These are phyloP conservation scores for Artomyces pyxidatus DNA, from an alignment of 768 basidiomycete species.

Conservation along the genomic window DNA sequence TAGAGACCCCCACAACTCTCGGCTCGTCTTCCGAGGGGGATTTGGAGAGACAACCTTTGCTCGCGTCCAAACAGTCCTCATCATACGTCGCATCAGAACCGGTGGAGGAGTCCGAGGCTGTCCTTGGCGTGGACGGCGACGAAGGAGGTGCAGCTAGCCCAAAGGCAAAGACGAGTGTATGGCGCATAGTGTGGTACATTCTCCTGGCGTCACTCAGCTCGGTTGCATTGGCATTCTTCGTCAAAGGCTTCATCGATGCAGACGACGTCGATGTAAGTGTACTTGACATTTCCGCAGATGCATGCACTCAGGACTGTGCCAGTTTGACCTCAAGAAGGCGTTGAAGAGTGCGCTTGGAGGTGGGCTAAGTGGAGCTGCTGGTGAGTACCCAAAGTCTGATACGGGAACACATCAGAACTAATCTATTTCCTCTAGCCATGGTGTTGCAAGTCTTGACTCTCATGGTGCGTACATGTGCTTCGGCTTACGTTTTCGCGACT, in stretches of 20 bases:
- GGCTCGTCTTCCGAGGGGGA: no score
- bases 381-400: no score
- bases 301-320: slow-evolving; percentile 3
- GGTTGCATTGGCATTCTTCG: slow-evolving; percentile 39
- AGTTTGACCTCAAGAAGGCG: slow-evolving; percentile 79
- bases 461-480: slow-evolving; percentile 63
- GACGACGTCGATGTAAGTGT: slow-evolving; percentile 55
- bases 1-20: no score
- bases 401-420: background rate
- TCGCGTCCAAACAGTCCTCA: no score
- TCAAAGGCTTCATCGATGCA: slow-evolving; percentile 65
- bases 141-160: no score
- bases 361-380: slow-evolving; percentile 82
- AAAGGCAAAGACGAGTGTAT: slow-evolving; percentile 19
- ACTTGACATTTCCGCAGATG: background rate
- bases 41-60: no score
- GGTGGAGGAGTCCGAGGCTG: no score
- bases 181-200: slow-evolving; percentile 25
- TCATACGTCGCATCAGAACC: no score
- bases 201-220: slow-evolving; percentile 29
- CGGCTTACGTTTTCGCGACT: background rate
- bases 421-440: slow-evolving; percentile 54
- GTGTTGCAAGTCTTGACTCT: slow-evolving; percentile 85
- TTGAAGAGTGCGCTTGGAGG: slow-evolving; percentile 83
- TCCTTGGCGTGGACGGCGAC: no score